Percentiles rank a stretch among this genome's conserved stretches.
phyloP scores from a whole-genome alignment of 441 rosid species.

The Croton setiger region DNA sequence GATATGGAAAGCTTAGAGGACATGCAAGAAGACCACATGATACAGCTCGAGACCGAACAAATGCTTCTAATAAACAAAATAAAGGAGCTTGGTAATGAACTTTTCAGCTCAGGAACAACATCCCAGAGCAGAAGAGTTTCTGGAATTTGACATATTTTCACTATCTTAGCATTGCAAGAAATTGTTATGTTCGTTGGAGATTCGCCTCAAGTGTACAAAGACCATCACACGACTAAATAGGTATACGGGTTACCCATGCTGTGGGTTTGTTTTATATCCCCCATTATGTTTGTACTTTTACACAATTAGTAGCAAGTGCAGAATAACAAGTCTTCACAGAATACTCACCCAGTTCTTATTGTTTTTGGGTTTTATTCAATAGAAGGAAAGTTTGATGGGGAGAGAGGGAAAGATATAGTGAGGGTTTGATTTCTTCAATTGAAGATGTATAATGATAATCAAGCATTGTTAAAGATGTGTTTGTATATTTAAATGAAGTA shows the following conservation, averaged over 20 bases:
- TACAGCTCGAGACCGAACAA: slow-evolving; percentile 90
- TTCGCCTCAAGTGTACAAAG: background rate
- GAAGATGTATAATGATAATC: background rate
- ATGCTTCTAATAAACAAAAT: slow-evolving; percentile 70
- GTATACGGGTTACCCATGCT: background rate
- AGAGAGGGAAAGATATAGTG: background rate
- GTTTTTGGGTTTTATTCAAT: background rate
- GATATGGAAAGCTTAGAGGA: slow-evolving; percentile 78
- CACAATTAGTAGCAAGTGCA: background rate
- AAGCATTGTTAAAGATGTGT: background rate
- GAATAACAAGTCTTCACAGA: background rate
- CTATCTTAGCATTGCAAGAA: background rate
- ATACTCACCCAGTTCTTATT: background rate
- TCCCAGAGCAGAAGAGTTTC: slow-evolving; percentile 36
- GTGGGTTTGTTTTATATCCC: background rate
- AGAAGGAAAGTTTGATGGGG: background rate
- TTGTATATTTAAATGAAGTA: background rate
- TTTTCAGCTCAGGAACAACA: slow-evolving; percentile 53
- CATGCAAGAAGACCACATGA: slow-evolving; percentile 66
- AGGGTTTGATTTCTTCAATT: background rate
- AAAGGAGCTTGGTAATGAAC: slow-evolving; percentile 84
- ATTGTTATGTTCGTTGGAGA: background rate
- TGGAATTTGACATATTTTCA: slow-evolving; percentile 18
- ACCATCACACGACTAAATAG: background rate
- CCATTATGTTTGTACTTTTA: background rate